Evolutionary conservation across 495 filamentous ascomycete genomes (phyloP).

Genomic region (Parachaetomium inaequale): DNA sequence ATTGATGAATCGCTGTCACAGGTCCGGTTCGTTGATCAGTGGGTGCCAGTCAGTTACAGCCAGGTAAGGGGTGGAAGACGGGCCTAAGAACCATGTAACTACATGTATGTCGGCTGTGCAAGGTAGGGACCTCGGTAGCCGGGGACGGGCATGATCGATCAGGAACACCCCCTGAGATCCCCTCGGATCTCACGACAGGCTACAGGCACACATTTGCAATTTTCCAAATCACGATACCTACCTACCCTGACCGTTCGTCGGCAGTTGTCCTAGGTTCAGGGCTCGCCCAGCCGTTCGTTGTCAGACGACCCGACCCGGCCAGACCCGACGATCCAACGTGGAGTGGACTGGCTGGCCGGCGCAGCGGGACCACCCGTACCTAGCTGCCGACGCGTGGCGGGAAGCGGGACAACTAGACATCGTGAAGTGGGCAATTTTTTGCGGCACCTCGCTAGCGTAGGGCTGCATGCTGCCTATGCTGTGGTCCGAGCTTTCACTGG

Average conservation of each 20-base stretch:
- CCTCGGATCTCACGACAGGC: too few species aligned
- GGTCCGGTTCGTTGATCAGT: not conserved
- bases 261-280: not conserved
- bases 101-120: too few species aligned
- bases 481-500: conserved; percentile 13
- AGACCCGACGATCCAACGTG: conserved; percentile 1
- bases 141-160: too few species aligned
- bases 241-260: too few species aligned
- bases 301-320: not conserved
- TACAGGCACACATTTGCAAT: too few species aligned
- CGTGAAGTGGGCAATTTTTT: not conserved
- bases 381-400: not conserved
- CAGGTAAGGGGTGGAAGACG: not conserved
- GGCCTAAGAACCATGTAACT: too few species aligned
- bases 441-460: not conserved
- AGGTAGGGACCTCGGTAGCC: too few species aligned
- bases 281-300: not conserved
- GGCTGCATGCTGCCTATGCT: conserved; percentile 12
- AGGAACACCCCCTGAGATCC: too few species aligned
- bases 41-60: not conserved
- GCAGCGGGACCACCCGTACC: not conserved
- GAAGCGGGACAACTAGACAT: conserved; percentile 4
- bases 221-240: too few species aligned
- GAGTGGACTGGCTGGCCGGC: not conserved
- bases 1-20: not conserved